Evolutionary conservation across 1,139 yeast species (phyloP).

Genomic region (Pichia sp.): DNA sequence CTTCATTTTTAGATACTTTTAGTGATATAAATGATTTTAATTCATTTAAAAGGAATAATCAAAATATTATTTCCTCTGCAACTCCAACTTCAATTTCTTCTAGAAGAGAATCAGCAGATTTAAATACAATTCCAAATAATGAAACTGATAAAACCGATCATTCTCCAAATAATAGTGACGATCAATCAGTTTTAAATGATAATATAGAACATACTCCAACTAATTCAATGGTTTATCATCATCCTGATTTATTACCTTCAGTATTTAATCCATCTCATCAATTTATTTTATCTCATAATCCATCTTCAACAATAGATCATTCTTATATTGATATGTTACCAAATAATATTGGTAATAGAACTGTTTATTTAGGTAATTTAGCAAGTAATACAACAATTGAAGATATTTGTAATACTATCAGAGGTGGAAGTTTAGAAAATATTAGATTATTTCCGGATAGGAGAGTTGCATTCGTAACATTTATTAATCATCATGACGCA

Average conservation of each 20-base stretch:
- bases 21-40: constrained; percentile 4
- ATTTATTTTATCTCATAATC: background rate
- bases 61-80: constrained; percentile 15
- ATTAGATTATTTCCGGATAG: constrained; percentile 42
- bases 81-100: constrained; percentile 26
- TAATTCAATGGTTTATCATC: background rate
- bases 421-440: constrained; percentile 82
- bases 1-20: background rate
- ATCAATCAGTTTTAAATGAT: no score
- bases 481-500: constrained; percentile 86
- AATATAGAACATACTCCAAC: no score
- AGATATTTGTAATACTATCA: constrained; percentile 87
- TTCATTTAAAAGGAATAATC: background rate
- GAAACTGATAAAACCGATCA: background rate
- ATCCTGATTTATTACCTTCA: background rate
- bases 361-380: constrained; percentile 83
- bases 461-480: constrained; percentile 79
- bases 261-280: background rate
- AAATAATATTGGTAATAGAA: constrained; percentile 80
- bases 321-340: no score
- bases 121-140: constrained; percentile 2
- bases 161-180: background rate
- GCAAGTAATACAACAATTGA: constrained; percentile 83
- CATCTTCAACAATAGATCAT: no score
- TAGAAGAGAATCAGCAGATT: constrained; percentile 13